Evolutionary conservation across 2,329 filamentous ascomycete species (phyloP), one percentile per base, ranked within the genome.

Genomic region (Hymenoscyphus scutula): DNA sequence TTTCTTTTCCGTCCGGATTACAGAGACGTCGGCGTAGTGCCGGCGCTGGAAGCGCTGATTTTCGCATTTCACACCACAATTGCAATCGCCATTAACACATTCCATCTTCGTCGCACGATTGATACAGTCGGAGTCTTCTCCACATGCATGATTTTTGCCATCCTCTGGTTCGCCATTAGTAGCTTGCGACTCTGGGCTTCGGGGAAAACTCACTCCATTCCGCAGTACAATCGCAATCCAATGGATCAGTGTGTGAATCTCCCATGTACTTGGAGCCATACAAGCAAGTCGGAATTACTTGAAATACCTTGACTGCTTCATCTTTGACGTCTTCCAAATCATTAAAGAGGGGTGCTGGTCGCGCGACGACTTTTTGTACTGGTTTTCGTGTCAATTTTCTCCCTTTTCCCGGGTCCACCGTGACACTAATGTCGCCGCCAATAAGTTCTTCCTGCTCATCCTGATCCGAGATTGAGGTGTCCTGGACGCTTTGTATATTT

Each of bases 71-170:
- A 86, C 80, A 60, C 93, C 93, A 76, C 95, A 99, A 73, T 92
- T 91, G 77, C 93, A 95, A 69, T 93, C 89, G 65, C 86, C 86
- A 67, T 83, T 81, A 38, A 91, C 84, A 75, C 95, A 99, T 79
- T 99, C 95, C 86, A 98, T 97, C 77, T 97, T 98, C 63, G 94
- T 98, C 62, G 92, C 91, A 72, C 95, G 90, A 77, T 99, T 99
- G 81, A 99, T 99, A 78, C 95, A 99, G 76, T 98, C 94, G 17
- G 93, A 96, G 76, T 97, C 92, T 72, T 97, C 93, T 68, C 91
- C 94, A 76, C 95, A 99, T 57, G 95, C 93, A 77, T 89, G 78
- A 76, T 99, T 99, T 67, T 78, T 76, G 66, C 84, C 83, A 74
- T 86, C 79, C 38, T 77, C 86, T 89, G 72, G 56, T 27, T 57